These are phyloP conservation scores for Lactarius hengduanensis DNA, from an alignment of 768 basidiomycete species.

Conservation along the genomic window DNA sequence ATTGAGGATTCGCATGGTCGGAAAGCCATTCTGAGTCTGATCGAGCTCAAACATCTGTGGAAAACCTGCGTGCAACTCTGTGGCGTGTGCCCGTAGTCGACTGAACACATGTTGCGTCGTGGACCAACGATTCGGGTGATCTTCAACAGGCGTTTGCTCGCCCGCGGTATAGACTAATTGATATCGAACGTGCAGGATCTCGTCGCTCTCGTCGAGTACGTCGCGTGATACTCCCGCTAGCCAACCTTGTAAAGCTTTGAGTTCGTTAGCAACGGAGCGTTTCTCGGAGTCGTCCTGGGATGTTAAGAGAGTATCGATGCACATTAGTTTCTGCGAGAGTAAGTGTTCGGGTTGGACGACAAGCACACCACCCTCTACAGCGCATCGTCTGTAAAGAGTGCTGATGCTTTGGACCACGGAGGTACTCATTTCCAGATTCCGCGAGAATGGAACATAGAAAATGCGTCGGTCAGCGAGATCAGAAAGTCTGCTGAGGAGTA, in stretches of 20 bases:
- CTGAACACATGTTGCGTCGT: too few species aligned
- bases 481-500: constrained; percentile 43
- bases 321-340: constrained; percentile 50
- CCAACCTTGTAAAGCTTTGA: not conserved
- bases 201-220: too few species aligned
- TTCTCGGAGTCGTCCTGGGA: constrained; percentile 13
- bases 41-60: too few species aligned
- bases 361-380: constrained; percentile 42
- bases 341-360: constrained; percentile 54
- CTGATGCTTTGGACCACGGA: constrained; percentile 32
- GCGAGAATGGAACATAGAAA: constrained; percentile 51
- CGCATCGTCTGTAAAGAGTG: constrained; percentile 41
- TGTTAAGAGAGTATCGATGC: constrained; percentile 38
- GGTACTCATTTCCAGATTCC: constrained; percentile 34
- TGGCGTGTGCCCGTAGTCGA: too few species aligned
- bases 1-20: too few species aligned
- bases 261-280: constrained; percentile 49
- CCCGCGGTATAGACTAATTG: too few species aligned
- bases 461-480: constrained; percentile 45
- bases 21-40: too few species aligned
- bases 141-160: too few species aligned
- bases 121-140: too few species aligned
- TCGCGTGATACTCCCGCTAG: too few species aligned
- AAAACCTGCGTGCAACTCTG: too few species aligned
- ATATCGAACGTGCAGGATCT: too few species aligned